These are phyloP conservation scores for Podospora australis DNA, from an alignment of 495 filamentous ascomycete genomes.

Conservation along the genomic window DNA sequence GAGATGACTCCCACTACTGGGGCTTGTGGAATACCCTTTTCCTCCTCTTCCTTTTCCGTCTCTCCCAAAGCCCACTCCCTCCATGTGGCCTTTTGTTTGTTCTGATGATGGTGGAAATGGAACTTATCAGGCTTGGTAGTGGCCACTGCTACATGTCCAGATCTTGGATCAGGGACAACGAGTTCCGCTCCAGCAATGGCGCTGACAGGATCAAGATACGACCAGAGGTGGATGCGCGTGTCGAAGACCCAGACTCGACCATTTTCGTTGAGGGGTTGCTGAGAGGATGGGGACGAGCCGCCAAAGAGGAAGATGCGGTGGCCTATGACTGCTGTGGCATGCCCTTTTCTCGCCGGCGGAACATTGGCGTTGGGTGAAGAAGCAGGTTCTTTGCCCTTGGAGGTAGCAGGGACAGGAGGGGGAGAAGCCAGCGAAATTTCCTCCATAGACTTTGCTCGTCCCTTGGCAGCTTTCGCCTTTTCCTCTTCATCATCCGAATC, in stretches of 20 bases:
- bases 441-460: slow-evolving; percentile 5
- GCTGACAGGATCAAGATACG: slow-evolving; percentile 45
- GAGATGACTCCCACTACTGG: slow-evolving; percentile 44
- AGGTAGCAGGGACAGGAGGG: slow-evolving; percentile 5
- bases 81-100: slow-evolving; percentile 17
- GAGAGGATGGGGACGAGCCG: slow-evolving; percentile 42
- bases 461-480: no score
- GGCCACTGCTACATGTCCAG: slow-evolving; percentile 42
- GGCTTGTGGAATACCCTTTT: slow-evolving; percentile 39
- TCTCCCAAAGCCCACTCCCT: slow-evolving; percentile 40
- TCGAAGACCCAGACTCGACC: slow-evolving; percentile 62
- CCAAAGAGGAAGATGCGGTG: slow-evolving; percentile 60
- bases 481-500: slow-evolving; percentile 30
- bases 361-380: slow-evolving; percentile 24
- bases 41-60: slow-evolving; percentile 29
- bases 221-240: slow-evolving; percentile 51
- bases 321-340: slow-evolving; percentile 52
- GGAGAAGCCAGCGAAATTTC: not conserved
- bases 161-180: slow-evolving; percentile 31
- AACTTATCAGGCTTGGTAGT: slow-evolving; percentile 42
- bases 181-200: slow-evolving; percentile 20
- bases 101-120: slow-evolving; percentile 4
- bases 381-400: slow-evolving; percentile 24
- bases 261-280: slow-evolving; percentile 48
- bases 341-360: slow-evolving; percentile 48